Conservation (phyloP, 768 basidiomycete genomes). For the Tephrocybe sp. region DNA sequence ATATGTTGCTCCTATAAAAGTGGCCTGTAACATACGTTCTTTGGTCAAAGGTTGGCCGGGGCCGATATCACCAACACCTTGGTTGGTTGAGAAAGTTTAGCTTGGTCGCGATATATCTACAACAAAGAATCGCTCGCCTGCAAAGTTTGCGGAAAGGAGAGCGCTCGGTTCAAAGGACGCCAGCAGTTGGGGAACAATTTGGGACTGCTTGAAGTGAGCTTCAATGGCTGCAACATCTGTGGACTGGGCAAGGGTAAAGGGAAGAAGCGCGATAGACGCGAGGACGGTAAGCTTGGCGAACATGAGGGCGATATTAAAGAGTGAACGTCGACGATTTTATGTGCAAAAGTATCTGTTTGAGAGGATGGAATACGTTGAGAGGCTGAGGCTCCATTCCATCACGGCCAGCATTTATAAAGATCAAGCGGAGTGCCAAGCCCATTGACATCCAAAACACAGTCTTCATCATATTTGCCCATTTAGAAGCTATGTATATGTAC, state of each 20-base stretch:
- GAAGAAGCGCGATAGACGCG: slow-evolving; percentile 38
- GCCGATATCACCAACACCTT: slow-evolving; percentile 46
- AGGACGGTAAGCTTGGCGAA: slow-evolving; percentile 28
- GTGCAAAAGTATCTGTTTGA: not conserved
- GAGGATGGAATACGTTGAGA: no score
- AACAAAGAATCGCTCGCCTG: slow-evolving; percentile 26
- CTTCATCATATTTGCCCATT: not conserved
- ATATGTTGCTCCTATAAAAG: no score
- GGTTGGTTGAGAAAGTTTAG: slow-evolving; percentile 6
- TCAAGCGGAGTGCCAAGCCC: not conserved
- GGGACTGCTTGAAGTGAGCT: slow-evolving; percentile 65
- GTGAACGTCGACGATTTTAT: slow-evolving; percentile 15
- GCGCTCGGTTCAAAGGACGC: slow-evolving; percentile 60
- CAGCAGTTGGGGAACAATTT: slow-evolving; percentile 63
- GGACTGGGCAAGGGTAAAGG: slow-evolving; percentile 46
- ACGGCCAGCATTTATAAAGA: not conserved
- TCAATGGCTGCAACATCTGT: slow-evolving; percentile 54
- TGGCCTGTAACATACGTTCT: slow-evolving; percentile 52
- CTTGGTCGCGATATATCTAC: not conserved
- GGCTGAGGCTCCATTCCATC: not conserved
- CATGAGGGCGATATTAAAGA: slow-evolving; percentile 26
- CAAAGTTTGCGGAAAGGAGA: slow-evolving; percentile 52
- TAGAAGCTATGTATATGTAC: not conserved
- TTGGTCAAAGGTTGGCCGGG: slow-evolving; percentile 61
- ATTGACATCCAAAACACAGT: no score